Percentiles rank a stretch among this genome's conserved stretches.
Conservation (phyloP, 345 rosid genomes). For the Firmiana major region DNA sequence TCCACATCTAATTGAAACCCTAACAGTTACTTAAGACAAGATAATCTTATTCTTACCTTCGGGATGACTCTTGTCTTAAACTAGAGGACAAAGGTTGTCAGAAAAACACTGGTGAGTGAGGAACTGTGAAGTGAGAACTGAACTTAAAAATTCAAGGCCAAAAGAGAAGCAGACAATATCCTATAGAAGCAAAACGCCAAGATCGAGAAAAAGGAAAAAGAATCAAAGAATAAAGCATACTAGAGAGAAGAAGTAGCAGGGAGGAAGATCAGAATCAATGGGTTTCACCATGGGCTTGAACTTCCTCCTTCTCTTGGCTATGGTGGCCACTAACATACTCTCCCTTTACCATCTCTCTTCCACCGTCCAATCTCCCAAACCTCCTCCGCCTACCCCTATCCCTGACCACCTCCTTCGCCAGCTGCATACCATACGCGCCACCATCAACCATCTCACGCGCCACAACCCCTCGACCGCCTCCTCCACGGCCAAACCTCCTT, state of each 20-base stretch:
- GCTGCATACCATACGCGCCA: constrained; percentile 84
- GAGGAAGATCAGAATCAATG: constrained; percentile 25
- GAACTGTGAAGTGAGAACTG: not conserved
- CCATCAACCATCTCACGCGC: constrained; percentile 84
- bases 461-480: constrained; percentile 46
- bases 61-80: not conserved
- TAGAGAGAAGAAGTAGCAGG: not conserved
- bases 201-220: not conserved
- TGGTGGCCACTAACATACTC: constrained; percentile 97
- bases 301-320: constrained; percentile 67
- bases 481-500: constrained; percentile 9
- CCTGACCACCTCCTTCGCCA: constrained; percentile 88
- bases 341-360: constrained; percentile 94
- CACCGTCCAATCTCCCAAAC: constrained; percentile 52
- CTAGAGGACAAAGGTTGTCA: not conserved
- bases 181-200: not conserved
- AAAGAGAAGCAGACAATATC: not conserved
- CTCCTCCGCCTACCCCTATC: constrained; percentile 43
- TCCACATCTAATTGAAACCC: not conserved
- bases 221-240: not conserved
- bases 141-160: too few species aligned
- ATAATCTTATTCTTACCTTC: not conserved
- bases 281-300: constrained; percentile 95
- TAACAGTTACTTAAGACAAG: not conserved
- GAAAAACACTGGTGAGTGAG: not conserved